phyloP scores from a whole-genome alignment of 176 grass and related monocot genomes.

The Musa schizocarpa region DNA sequence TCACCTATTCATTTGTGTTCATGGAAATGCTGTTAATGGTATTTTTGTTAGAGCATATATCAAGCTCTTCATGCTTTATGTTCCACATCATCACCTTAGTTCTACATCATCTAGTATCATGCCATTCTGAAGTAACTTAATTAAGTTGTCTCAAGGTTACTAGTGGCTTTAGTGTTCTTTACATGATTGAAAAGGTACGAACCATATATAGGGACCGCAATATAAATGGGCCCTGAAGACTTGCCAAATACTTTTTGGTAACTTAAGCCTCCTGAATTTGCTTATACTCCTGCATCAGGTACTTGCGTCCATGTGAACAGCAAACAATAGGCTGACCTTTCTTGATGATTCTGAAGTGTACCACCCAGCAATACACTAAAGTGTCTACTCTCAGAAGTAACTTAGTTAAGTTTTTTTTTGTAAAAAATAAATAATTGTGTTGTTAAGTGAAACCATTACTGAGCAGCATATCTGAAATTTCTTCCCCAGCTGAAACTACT shows the following conservation, averaged over 20 bases:
- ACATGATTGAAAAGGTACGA: background rate
- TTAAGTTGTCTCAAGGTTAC: background rate
- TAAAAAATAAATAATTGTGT: background rate
- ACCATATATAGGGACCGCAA: no score
- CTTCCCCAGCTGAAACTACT: slow-evolving; percentile 15
- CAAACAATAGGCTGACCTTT: background rate
- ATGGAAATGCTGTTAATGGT: background rate
- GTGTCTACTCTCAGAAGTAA: background rate
- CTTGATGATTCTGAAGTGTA: background rate
- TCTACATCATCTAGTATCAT: background rate
- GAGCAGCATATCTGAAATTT: slow-evolving; percentile 44
- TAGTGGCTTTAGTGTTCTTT: background rate
- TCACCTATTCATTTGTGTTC: background rate
- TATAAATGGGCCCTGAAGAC: no score
- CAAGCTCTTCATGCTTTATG: background rate
- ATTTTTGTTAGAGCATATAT: no score
- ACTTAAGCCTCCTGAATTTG: background rate
- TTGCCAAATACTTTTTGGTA: no score
- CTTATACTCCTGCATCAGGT: background rate
- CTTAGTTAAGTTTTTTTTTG: no score
- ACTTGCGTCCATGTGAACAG: background rate
- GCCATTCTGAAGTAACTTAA: no score
- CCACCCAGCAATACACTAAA: no score
- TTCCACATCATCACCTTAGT: background rate
- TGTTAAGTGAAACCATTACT: slow-evolving; percentile 4